Evolutionary conservation across 768 basidiomycete genomes (phyloP), one percentile per base, ranked within the genome.

Genomic region (Mycena floridula): DNA sequence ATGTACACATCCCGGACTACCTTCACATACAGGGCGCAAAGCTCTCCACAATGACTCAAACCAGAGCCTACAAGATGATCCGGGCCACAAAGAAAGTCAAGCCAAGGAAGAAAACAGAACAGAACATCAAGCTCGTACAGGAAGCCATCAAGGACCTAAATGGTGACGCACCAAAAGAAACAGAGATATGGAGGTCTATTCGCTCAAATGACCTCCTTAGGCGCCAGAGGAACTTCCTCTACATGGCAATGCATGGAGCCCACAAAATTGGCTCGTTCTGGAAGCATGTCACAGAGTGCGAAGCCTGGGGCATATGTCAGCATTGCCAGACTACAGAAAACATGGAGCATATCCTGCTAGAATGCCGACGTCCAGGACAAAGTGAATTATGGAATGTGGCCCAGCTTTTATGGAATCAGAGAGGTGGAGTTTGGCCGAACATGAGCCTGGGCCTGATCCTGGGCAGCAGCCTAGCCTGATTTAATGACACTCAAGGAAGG

Each of bases 171-270:
- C 49, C 45, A 1, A 43, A 47, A 4, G 38, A 43, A n/a, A 37
- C 7, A 1, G 36, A 43, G 22, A 46, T 56, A 0, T 56, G 54
- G 54, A 40, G 13, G 25, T 40, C 45, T 5, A 37, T 48, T 7
- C 30, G 37, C 7, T 13, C 46, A 23, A 51, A 51, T 21, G 52
- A 53, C 38, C 27, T 56, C 7, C 9, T n/a, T 30, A 9, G 9
- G 9, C 9, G 9, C n/a, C 9, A 9, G 9, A 9, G n/a, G n/a
- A 30, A 30, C n/a, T 30, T 30, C 28, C n/a, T 30, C n/a, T 30
- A 30, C 28, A 9, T 30, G 9, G 28, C 28, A n/a, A 9, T 30
- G 9, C 28, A 30, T n/a, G 28, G 28, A 9, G 28, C 9, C 28
- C 28, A 30, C 9, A 9, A n/a, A 30, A 30, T 30, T 30, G 28